Conservation (phyloP, 208 protist genomes). For the Kentomonas sorsogonicus region DNA sequence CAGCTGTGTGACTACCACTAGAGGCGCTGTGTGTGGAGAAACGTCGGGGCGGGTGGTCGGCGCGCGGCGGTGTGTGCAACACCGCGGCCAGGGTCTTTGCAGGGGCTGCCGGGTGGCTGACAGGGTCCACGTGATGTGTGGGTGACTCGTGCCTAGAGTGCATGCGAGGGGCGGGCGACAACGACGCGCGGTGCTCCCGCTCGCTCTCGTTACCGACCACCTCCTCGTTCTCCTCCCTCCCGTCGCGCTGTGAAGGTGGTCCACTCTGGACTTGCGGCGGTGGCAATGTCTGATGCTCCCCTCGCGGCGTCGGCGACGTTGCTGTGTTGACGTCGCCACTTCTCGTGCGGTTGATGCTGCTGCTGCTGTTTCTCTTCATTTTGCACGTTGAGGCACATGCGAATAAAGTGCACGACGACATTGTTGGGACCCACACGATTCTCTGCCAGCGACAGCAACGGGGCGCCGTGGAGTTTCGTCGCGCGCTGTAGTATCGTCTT, state of each 20-base stretch:
- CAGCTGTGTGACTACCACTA: neutral
- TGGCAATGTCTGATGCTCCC: too few relatives aligned
- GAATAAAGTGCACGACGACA: constrained; percentile 83
- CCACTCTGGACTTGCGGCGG: too few relatives aligned
- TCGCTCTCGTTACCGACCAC: constrained; percentile 43
- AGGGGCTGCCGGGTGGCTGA: neutral
- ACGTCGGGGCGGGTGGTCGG: neutral
- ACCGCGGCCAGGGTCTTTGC: neutral
- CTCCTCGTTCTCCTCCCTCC: constrained; percentile 37
- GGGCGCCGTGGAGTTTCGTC: constrained; percentile 36
- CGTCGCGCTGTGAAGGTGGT: constrained; percentile 9
- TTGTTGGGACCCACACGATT: constrained; percentile 64
- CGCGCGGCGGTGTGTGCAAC: neutral
- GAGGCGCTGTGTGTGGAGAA: neutral
- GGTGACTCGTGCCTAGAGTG: too few relatives aligned
- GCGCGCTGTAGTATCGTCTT: constrained; percentile 85
- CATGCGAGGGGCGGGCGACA: constrained; percentile 40
- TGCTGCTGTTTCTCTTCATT: neutral
- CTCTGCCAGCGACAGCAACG: constrained; percentile 47
- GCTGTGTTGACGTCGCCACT: constrained; percentile 1
- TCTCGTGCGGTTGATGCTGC: neutral
- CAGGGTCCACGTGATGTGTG: neutral
- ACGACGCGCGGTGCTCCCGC: constrained; percentile 43
- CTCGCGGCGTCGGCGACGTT: neutral
- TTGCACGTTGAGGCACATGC: constrained; percentile 64